These are phyloP conservation scores for Boletus rufocinnamomeus DNA, from an alignment of 768 basidiomycete genomes.

Conservation along the genomic window DNA sequence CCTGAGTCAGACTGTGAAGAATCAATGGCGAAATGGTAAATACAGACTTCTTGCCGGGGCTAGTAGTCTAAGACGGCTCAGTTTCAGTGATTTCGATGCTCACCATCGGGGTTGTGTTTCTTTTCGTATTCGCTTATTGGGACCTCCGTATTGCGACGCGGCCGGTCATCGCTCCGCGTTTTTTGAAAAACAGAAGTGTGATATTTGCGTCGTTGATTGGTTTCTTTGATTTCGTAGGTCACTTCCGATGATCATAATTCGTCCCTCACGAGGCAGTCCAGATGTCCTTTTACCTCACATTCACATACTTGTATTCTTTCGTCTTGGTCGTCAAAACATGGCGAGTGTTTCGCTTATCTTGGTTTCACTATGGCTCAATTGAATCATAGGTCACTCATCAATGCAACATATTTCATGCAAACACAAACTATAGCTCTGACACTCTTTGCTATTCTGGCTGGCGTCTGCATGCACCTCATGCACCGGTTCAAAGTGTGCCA, in stretches of 20 bases:
- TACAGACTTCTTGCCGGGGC: background rate
- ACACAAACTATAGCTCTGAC: conserved; percentile 62
- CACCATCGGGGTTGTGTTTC: conserved; percentile 45
- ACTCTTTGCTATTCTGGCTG: conserved; percentile 62
- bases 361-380: conserved; percentile 6
- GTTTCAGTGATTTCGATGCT: conserved; percentile 55
- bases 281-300: conserved; percentile 69
- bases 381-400: conserved; percentile 47
- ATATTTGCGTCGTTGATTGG: conserved; percentile 61
- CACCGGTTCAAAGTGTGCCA: conserved; percentile 54
- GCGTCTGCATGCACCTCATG: conserved; percentile 52
- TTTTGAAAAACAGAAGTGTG: conserved; percentile 59
- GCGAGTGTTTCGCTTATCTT: conserved; percentile 24
- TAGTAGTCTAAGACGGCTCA: conserved; percentile 23
- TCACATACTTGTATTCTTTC: conserved; percentile 74
- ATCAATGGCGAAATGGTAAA: conserved; percentile 48
- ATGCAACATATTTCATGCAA: conserved; percentile 65
- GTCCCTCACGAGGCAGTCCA: conserved; percentile 23
- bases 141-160: conserved; percentile 52
- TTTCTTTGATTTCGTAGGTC: conserved; percentile 58
- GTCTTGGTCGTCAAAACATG: conserved; percentile 54
- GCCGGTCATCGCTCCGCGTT: conserved; percentile 63
- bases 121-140: conserved; percentile 48
- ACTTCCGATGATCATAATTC: background rate
- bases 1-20: conserved; percentile 41